A percentile compares a stretch with the other conserved stretches of the same genome.
These are phyloP conservation scores for Cytospora piceae DNA, from an alignment of 2,329 filamentous ascomycete species.

Conservation along the genomic window DNA sequence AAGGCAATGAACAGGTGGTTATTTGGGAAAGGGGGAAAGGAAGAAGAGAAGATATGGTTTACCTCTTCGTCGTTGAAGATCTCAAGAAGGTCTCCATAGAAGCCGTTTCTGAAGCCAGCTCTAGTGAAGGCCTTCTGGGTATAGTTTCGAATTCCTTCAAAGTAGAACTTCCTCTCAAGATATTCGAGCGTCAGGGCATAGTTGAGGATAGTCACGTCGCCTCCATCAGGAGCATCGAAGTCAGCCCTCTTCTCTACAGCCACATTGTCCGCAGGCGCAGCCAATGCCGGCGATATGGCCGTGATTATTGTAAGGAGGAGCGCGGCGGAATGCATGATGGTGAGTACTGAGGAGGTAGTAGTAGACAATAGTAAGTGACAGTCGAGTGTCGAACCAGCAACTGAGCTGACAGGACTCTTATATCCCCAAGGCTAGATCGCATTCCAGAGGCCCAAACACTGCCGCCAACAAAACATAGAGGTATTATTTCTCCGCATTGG, in stretches of 20 bases:
- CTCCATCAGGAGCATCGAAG: slow-evolving; percentile 32
- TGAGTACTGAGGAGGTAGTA: background rate
- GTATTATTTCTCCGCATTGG: background rate
- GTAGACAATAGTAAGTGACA: background rate
- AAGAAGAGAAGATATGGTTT: background rate
- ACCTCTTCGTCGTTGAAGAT: slow-evolving; percentile 58
- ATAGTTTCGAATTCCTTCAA: slow-evolving; percentile 61
- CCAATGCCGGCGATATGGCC: slow-evolving; percentile 6
- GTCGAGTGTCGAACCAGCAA: background rate
- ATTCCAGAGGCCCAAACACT: background rate
- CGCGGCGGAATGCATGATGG: slow-evolving; percentile 13
- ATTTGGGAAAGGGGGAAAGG: background rate
- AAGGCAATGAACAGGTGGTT: background rate
- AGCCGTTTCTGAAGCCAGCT: slow-evolving; percentile 38
- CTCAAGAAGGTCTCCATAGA: slow-evolving; percentile 61
- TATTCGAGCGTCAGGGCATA: slow-evolving; percentile 57
- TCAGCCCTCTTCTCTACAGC: slow-evolving; percentile 22
- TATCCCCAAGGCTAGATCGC: background rate
- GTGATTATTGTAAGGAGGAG: background rate
- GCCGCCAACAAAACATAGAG: slow-evolving; percentile 6
- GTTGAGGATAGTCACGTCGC: slow-evolving; percentile 45
- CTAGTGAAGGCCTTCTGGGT: slow-evolving; percentile 34
- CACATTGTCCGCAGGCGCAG: background rate
- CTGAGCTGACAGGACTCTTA: background rate
- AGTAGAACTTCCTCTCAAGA: slow-evolving; percentile 67